Base-by-base conservation (phyloP, 257 asterid species). In the Solanum habrochaites region DNA sequence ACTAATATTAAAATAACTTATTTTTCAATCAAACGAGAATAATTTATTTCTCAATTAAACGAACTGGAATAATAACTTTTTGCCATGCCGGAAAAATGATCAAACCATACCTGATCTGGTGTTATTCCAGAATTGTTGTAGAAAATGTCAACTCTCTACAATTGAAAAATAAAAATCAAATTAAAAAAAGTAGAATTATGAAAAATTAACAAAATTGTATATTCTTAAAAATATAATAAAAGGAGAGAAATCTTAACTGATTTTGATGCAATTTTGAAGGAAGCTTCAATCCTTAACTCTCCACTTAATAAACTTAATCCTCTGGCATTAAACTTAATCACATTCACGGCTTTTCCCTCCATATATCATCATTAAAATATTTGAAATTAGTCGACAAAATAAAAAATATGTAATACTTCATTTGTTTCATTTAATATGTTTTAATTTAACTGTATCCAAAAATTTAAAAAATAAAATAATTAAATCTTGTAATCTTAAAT, bases 341-440 rank as follows among this genome's bases (percentile, higher is more conserved):
- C 93, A 81, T 94, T 96, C 66, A 95, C 95, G 88, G 99, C 99
- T 95, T 96, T 94, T 82, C 96, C 95, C 99, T 96, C 93, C 97
- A 90, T 88, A 90, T 88, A 67, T 83, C 92, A 92, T 87, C 89
- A 90, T 67, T 72, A 88, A 88, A 86, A 32, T 43, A 74, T 84
- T 82, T 75, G 72, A 82, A 78, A 90, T 91, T 87, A 92, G 91
- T 88, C 5, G 5, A 70, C 5, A 43, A 42, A 42, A 45, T 25
- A 43, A 78, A 1, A 78, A 42, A 42, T 25, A 77, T 0, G 3
- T 42, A 15, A 69, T 31, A 69, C 25, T 70, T 1, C 2, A 3
- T 70, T 0, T 70, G 7, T 14, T 70, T 32, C 77, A 70, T 31
- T 70, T 31, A 31, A 70, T 15, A 15, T 70, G n/a, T 15, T 70